Conservation (phyloP, 345 rosid genomes). For the Bruguiera parviflora region DNA sequence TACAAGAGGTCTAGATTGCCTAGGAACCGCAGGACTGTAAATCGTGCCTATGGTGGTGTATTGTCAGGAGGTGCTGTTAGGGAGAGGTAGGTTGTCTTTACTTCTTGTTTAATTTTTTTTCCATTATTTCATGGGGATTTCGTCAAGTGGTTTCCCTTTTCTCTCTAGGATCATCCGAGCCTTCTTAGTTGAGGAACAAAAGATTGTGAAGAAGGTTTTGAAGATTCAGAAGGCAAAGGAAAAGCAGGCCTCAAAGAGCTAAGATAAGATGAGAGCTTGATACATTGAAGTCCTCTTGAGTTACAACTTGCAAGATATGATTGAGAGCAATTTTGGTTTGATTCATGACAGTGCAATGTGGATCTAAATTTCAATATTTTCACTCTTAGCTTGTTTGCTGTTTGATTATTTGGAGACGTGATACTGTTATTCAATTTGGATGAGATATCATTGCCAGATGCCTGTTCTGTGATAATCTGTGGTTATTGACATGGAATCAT, state of each 20-base stretch:
- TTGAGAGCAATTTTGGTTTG: slow-evolving; percentile 23
- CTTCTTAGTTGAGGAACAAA: slow-evolving; percentile 22
- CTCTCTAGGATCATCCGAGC: slow-evolving; percentile 20
- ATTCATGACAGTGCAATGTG: slow-evolving; percentile 14
- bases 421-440: slow-evolving; percentile 4
- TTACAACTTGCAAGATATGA: not conserved
- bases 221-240: slow-evolving; percentile 28
- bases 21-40: slow-evolving; percentile 72
- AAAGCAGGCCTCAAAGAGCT: slow-evolving; percentile 26
- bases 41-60: slow-evolving; percentile 84
- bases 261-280: slow-evolving; percentile 8
- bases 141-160: not conserved
- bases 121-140: not conserved
- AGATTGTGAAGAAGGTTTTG: slow-evolving; percentile 22
- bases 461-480: slow-evolving; percentile 9
- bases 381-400: slow-evolving; percentile 9
- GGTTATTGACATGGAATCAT: not conserved
- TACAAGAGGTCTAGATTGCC: slow-evolving; percentile 77
- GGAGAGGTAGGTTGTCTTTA: slow-evolving; percentile 47
- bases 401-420: not conserved
- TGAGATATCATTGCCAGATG: slow-evolving; percentile 9
- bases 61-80: slow-evolving; percentile 62
- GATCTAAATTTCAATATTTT: slow-evolving; percentile 12
- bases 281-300: not conserved
- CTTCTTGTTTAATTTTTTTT: not conserved